Base-by-base conservation (phyloP, 192 early-diverging fungal genomes). In the Umbelopsis sp. region DNA sequence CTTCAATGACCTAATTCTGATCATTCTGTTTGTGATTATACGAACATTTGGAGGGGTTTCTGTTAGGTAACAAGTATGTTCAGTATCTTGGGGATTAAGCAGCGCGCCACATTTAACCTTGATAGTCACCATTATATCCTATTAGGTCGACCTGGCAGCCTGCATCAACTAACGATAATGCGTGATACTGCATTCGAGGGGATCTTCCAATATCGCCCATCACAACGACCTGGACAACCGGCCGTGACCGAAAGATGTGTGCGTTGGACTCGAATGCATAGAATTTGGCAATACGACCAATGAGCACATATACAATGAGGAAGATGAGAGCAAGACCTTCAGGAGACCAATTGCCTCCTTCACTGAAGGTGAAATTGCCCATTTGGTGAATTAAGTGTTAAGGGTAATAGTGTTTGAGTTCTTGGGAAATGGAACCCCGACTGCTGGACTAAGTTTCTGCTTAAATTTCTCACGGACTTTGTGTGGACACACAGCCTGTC, bases 161-260 rank as follows among this genome's bases (percentile, higher is more conserved):
- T 4, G 80, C 81, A 38, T 80, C 71, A 7, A 89, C 87, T 45
- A 97, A 82, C 26, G 92, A 92, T 8, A 91, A 71, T 44, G 94
- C 94, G 78, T 99, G 97, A 71, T 94, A 90, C 66, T 91, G 87
- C 91, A 96, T 98, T n/a, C 96, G 88, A 14, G 97, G 96, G 16
- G 92, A 93, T 54, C 91, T 83, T 7, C 93, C 93, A 76, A 95
- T 87, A 66, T 96, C 94, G 4, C 94, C 94, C 25, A 96, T 79
- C 4, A 96, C 94, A 9, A 95, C 78, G 31, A 89, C 75, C 47
- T 81, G 79, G 0, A 77, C 79, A 21, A 77, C 56, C 2, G 70
- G 67, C 24, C 70, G 65, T 22, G 65, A 62, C n/a, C 79, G 75
- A 29, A 71, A 45, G 17, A 71, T 44, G n/a, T 51, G 51, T 9